Conservation (phyloP, 2,329 filamentous ascomycete species). For the Niveomyces coronatus region DNA sequence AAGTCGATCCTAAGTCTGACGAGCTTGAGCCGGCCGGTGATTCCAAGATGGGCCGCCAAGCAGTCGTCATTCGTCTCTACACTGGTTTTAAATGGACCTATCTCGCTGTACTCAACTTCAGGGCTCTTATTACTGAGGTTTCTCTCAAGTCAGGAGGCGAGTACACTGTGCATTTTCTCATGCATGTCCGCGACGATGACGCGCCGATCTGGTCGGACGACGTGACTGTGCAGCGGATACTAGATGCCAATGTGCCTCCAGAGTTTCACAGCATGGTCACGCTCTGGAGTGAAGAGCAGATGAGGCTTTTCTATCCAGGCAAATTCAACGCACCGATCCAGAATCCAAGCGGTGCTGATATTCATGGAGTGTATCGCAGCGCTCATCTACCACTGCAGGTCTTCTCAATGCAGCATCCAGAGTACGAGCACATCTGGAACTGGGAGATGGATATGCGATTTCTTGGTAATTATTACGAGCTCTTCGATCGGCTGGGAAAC, state of each 20-base stretch:
- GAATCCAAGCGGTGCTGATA: constrained; percentile 44
- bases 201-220: constrained; percentile 75
- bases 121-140: constrained; percentile 70
- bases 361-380: constrained; percentile 61
- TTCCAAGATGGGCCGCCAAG: constrained; percentile 49
- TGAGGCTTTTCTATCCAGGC: constrained; percentile 65
- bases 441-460: constrained; percentile 61
- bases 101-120: constrained; percentile 70
- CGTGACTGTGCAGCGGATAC: constrained; percentile 57
- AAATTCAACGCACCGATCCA: constrained; percentile 60
- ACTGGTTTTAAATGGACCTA: constrained; percentile 68
- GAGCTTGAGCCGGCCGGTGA: constrained; percentile 18
- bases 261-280: constrained; percentile 76
- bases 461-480: constrained; percentile 59
- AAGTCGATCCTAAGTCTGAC: constrained; percentile 28
- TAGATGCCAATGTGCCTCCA: constrained; percentile 54
- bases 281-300: constrained; percentile 77
- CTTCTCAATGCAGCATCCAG: constrained; percentile 51
- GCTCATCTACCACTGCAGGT: constrained; percentile 54
- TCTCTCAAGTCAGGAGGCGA: constrained; percentile 69
- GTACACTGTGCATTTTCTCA: constrained; percentile 71
- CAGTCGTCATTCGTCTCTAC: constrained; percentile 72
- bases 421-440: constrained; percentile 60
- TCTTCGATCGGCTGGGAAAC: constrained; percentile 55
- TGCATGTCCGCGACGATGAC: constrained; percentile 74